A percentile compares a stretch with the other conserved stretches of the same genome.
Conservation (phyloP, 345 rosid genomes). For the Erodium maritimum region DNA sequence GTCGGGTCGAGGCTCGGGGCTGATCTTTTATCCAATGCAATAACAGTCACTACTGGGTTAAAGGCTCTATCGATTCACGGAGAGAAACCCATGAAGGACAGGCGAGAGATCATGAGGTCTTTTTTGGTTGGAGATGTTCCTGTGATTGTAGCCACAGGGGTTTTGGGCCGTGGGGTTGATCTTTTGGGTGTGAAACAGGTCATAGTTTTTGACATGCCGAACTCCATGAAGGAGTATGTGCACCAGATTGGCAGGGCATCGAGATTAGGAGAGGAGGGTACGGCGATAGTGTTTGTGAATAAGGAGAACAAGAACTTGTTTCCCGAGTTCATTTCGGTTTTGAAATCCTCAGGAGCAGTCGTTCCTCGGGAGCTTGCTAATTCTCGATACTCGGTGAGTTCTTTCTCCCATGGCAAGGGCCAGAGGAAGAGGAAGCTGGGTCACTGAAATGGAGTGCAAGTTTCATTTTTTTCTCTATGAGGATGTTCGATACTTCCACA, state of each 20-base stretch:
- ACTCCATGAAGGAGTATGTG: conserved; percentile 20
- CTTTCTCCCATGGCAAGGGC: conserved; percentile 30
- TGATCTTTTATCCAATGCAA: conserved; percentile 74
- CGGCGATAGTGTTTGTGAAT: too few relatives aligned
- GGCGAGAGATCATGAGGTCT: conserved; percentile 62
- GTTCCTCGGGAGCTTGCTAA: conserved; percentile 60
- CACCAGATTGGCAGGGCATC: too few relatives aligned
- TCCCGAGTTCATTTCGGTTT: conserved; percentile 40
- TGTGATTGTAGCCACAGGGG: conserved; percentile 70
- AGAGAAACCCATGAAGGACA: conserved; percentile 83
- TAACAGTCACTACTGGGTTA: conserved; percentile 52
- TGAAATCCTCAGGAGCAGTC: conserved; percentile 60
- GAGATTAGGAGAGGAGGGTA: too few relatives aligned
- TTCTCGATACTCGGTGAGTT: conserved; percentile 21
- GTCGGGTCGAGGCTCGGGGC: conserved; percentile 88
- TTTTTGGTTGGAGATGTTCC: conserved; percentile 69
- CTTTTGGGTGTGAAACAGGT: conserved; percentile 77
- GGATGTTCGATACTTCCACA: too few relatives aligned
- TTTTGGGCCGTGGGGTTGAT: conserved; percentile 77
- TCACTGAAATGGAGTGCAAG: conserved; percentile 9
- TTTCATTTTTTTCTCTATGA: background rate
- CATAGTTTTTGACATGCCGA: conserved; percentile 83
- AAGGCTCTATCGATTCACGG: conserved; percentile 81
- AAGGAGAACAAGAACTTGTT: conserved; percentile 30
- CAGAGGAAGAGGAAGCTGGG: conserved; percentile 13